Evolutionary conservation across 768 basidiomycete species (phyloP).

Genomic region (Hemileccinum impolitum): DNA sequence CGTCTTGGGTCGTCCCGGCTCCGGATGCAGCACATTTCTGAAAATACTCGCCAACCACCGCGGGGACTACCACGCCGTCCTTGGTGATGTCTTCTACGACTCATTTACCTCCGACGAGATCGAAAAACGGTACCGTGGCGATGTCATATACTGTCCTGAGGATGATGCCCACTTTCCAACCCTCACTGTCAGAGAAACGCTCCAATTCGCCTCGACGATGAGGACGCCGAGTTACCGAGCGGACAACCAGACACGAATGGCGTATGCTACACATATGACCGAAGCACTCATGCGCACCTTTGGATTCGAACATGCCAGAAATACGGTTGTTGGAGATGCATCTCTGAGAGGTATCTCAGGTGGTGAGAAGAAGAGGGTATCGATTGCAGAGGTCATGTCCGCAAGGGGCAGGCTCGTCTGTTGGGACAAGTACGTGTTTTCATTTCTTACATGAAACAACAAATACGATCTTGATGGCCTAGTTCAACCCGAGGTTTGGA

Average conservation of each 20-base stretch:
- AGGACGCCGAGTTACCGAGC: conserved; percentile 38
- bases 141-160: conserved; percentile 50
- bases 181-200: conserved; percentile 45
- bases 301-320: conserved; percentile 67
- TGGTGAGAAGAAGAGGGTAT: conserved; percentile 79
- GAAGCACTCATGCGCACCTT: conserved; percentile 66
- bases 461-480: conserved; percentile 1
- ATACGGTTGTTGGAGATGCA: conserved; percentile 77
- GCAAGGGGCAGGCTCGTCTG: conserved; percentile 58
- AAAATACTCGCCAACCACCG: conserved; percentile 50
- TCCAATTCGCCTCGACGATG: conserved; percentile 51
- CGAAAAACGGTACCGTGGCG: conserved; percentile 44
- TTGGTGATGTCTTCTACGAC: conserved; percentile 42
- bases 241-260: conserved; percentile 21
- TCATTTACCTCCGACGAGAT: conserved; percentile 46
- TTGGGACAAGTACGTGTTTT: conserved; percentile 71
- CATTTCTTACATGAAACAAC: neutral
- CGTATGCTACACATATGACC: conserved; percentile 23
- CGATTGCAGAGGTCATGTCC: conserved; percentile 69
- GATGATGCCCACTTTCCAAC: conserved; percentile 86
- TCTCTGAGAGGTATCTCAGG: conserved; percentile 72
- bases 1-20: conserved; percentile 80
- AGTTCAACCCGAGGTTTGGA: conserved; percentile 68
- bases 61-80: conserved; percentile 38
- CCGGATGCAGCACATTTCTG: conserved; percentile 50